phyloP scores from a whole-genome alignment of 2,329 filamentous ascomycete species.

The Colletotrichum theobromicola region DNA sequence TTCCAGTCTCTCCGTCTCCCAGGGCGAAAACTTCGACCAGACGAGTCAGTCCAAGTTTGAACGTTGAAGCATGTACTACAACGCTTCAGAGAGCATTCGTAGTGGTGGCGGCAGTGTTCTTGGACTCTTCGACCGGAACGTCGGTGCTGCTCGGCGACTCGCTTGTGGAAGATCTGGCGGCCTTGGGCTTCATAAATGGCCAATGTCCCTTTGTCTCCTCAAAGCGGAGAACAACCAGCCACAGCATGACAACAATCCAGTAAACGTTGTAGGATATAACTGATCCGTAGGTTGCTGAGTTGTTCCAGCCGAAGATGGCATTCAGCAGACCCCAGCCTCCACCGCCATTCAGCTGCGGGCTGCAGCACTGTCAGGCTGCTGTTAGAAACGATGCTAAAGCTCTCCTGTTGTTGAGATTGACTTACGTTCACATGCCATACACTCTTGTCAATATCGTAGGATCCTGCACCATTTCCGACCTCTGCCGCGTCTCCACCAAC shows the following conservation, averaged over 20 bases:
- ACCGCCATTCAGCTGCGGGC: conserved; percentile 72
- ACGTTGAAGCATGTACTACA: background rate
- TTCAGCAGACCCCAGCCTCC: conserved; percentile 90
- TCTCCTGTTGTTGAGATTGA: conserved; percentile 23
- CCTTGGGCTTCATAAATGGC: conserved; percentile 47
- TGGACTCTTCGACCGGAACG: background rate
- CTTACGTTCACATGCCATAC: conserved; percentile 84
- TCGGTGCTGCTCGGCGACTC: background rate
- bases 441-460: conserved; percentile 78
- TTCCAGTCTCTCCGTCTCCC: background rate
- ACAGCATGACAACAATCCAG: conserved; percentile 76
- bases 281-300: conserved; percentile 86
- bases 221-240: conserved; percentile 69
- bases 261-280: conserved; percentile 91
- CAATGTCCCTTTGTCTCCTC: conserved; percentile 63
- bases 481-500: conserved; percentile 63
- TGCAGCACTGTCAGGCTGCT: conserved; percentile 69
- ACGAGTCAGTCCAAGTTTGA: accelerated
- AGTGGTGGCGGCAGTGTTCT: background rate
- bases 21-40: accelerated
- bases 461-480: conserved; percentile 67
- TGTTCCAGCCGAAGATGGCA: conserved; percentile 84
- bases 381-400: background rate
- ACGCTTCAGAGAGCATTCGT: background rate
- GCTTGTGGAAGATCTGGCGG: background rate